Conservation (phyloP, 768 basidiomycete species). For the Rhizopogon vinicolor region DNA sequence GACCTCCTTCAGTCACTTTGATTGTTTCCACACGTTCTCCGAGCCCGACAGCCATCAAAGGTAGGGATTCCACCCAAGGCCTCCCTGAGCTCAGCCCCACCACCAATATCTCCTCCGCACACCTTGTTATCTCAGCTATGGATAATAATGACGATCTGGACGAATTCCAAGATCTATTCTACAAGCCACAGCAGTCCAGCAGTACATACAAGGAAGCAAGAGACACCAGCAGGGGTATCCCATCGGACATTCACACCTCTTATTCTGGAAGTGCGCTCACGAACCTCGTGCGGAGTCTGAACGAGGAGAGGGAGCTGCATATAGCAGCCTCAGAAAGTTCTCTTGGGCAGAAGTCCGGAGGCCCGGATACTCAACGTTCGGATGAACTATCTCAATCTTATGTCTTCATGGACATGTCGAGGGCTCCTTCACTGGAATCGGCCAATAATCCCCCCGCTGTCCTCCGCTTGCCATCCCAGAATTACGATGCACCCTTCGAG, state of each 20-base stretch:
- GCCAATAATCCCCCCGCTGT: slow-evolving; percentile 4
- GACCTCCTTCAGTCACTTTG: not conserved
- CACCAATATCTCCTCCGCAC: slow-evolving; percentile 34
- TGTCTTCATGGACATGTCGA: slow-evolving; percentile 14
- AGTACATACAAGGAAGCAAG: slow-evolving; percentile 1
- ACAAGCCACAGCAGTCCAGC: slow-evolving; percentile 34
- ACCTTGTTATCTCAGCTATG: slow-evolving; percentile 38
- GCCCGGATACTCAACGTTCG: slow-evolving; percentile 6
- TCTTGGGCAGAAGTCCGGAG: slow-evolving; percentile 8
- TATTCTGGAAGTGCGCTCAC: slow-evolving; percentile 31
- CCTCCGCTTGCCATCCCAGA: slow-evolving; percentile 4
- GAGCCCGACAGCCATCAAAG: not conserved
- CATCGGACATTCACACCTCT: slow-evolving; percentile 26
- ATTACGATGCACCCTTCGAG: not conserved
- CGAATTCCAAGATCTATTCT: slow-evolving; percentile 73
- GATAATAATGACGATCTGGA: slow-evolving; percentile 64
- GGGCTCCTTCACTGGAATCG: slow-evolving; percentile 10
- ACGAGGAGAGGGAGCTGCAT: slow-evolving; percentile 27
- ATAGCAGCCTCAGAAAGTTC: slow-evolving; percentile 10
- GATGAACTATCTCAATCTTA: slow-evolving; percentile 7
- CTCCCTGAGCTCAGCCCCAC: slow-evolving; percentile 6
- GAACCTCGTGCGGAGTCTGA: slow-evolving; percentile 35
- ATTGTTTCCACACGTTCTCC: not conserved
- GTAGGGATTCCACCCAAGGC: not conserved
- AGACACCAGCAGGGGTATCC: slow-evolving; percentile 15